Evolutionary conservation across 768 basidiomycete genomes (phyloP).

Genomic region (Pilatotrama ljubarskyi): DNA sequence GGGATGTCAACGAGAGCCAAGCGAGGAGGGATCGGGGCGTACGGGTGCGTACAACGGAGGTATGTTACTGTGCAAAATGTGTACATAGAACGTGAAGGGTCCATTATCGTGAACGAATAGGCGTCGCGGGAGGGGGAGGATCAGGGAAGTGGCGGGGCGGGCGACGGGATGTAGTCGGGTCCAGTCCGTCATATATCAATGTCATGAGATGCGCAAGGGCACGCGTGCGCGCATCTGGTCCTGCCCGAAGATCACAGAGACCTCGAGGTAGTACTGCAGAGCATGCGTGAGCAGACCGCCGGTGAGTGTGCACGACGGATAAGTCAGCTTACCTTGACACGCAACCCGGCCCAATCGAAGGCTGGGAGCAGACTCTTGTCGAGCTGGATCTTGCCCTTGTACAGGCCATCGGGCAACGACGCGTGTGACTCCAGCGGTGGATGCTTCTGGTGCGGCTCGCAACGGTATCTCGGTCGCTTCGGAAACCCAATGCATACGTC

Average conservation of each 20-base stretch:
- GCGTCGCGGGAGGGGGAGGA: background rate
- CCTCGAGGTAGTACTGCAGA: constrained; percentile 68
- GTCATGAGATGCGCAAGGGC: constrained; percentile 57
- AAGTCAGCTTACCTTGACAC: constrained; percentile 55
- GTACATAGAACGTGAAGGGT: constrained; percentile 2
- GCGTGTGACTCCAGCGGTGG: constrained; percentile 47
- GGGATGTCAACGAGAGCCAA: constrained; percentile 12
- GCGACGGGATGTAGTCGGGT: background rate
- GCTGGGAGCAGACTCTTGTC: constrained; percentile 61
- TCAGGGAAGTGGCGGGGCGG: background rate
- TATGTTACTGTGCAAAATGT: constrained; percentile 2
- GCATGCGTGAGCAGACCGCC: background rate
- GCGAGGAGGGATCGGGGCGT: constrained; percentile 14
- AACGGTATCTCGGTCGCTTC: constrained; percentile 58
- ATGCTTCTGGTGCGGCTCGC: constrained; percentile 40
- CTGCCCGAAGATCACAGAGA: constrained; percentile 64
- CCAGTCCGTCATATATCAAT: background rate
- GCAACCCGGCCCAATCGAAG: constrained; percentile 66
- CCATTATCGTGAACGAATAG: background rate
- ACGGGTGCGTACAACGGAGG: constrained; percentile 8
- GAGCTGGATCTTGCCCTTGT: constrained; percentile 57
- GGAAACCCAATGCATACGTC: constrained; percentile 68
- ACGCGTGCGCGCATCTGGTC: constrained; percentile 63
- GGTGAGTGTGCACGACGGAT: background rate
- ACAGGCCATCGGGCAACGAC: constrained; percentile 66